A percentile compares a stretch with the other conserved stretches of the same genome.
These are phyloP conservation scores for Primulina eburnea DNA, from an alignment of 257 asterid genomes.

Conservation along the genomic window DNA sequence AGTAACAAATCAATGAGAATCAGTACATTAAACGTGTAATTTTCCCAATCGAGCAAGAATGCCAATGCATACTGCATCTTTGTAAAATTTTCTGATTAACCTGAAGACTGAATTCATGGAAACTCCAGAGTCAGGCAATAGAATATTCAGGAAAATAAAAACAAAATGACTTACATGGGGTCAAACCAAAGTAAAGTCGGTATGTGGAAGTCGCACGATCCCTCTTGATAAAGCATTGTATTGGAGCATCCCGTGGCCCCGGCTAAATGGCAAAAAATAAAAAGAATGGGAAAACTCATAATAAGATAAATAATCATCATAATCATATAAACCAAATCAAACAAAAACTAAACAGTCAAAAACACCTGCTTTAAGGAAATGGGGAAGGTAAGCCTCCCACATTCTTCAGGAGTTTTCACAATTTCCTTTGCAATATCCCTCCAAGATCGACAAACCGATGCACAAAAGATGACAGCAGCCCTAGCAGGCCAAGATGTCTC, in stretches of 20 bases:
- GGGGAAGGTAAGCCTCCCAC: slow-evolving; percentile 95
- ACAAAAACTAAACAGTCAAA: slow-evolving; percentile 8
- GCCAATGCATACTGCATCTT: not conserved
- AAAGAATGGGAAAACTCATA: not conserved
- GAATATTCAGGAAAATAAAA: not conserved
- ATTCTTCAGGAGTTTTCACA: slow-evolving; percentile 88
- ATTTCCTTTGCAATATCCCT: slow-evolving; percentile 87
- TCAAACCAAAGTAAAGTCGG: slow-evolving; percentile 73
- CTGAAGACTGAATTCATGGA: not conserved
- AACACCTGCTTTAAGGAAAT: slow-evolving; percentile 89
- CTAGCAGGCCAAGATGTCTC: slow-evolving; percentile 97
- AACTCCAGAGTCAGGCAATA: not conserved
- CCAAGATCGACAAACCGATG: slow-evolving; percentile 95
- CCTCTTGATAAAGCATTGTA: slow-evolving; percentile 89
- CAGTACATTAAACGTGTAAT: not conserved
- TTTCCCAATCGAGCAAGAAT: not conserved
- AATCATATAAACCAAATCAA: not conserved
- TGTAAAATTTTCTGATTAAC: too few relatives aligned
- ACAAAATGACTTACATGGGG: slow-evolving; percentile 66
- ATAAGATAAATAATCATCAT: not conserved
- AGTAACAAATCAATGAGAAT: not conserved
- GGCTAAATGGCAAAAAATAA: slow-evolving; percentile 41
- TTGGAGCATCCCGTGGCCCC: slow-evolving; percentile 89
- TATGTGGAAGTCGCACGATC: slow-evolving; percentile 72
- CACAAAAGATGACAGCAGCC: slow-evolving; percentile 74